Percentiles rank a stretch among this genome's conserved stretches.
Conservation (phyloP, 2,329 filamentous ascomycete genomes). For the Aspergillus sp. region DNA sequence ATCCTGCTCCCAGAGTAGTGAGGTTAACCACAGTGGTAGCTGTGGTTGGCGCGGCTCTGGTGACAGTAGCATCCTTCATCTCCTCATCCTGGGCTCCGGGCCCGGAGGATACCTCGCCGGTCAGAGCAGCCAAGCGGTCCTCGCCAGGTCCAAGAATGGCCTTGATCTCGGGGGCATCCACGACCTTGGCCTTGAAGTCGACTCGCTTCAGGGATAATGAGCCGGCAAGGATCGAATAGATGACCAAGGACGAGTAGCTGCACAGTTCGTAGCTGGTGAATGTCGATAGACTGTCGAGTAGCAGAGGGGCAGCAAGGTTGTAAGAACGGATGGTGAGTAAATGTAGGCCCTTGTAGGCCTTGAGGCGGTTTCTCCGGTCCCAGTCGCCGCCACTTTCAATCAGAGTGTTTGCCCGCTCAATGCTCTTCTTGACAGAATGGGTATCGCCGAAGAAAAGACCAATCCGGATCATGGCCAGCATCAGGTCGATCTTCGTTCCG, state of each 20-base stretch:
- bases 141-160: constrained; percentile 89
- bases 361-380: constrained; percentile 96
- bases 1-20: constrained; percentile 72
- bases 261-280: constrained; percentile 99
- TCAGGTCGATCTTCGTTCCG: constrained; percentile 94
- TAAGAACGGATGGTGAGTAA: constrained; percentile 90
- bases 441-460: constrained; percentile 96
- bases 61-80: constrained; percentile 64
- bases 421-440: constrained; percentile 85
- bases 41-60: constrained; percentile 53
- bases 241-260: constrained; percentile 90
- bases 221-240: constrained; percentile 93
- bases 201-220: constrained; percentile 93
- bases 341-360: constrained; percentile 96
- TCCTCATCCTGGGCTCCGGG: constrained; percentile 75
- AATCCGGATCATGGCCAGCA: constrained; percentile 93
- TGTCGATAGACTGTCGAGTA: constrained; percentile 95
- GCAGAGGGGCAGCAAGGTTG: constrained; percentile 82
- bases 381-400: constrained; percentile 97
- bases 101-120: constrained; percentile 77
- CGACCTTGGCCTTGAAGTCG: constrained; percentile 98
- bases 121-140: constrained; percentile 81
- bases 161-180: constrained; percentile 97
- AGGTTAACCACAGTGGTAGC: constrained; percentile 80
- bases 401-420: constrained; percentile 84